Conservation (phyloP, 176 grass and related monocot species). For the Carex scoparia region DNA sequence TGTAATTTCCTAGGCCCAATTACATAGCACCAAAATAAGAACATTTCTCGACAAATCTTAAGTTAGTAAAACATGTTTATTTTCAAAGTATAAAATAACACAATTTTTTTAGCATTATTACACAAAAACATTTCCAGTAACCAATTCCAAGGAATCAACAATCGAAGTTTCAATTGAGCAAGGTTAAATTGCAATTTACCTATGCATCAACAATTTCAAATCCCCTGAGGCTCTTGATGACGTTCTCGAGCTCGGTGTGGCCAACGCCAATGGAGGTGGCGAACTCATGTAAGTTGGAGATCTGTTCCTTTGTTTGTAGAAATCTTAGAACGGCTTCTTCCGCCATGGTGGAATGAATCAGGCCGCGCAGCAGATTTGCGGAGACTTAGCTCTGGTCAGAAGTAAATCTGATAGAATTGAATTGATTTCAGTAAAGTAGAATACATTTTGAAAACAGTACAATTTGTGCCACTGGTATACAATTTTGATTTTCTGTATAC, state of each 20-base stretch:
- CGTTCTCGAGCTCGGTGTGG: conserved; percentile 62
- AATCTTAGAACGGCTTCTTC: conserved; percentile 52
- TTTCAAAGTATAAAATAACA: too few species aligned
- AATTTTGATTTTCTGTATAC: too few species aligned
- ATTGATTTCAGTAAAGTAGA: too few species aligned
- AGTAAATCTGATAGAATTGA: too few species aligned
- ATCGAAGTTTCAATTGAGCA: not conserved
- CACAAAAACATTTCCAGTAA: not conserved
- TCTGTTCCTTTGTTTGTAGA: conserved; percentile 41
- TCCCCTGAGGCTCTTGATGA: conserved; percentile 82
- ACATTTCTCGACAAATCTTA: not conserved
- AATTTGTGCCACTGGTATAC: too few species aligned
- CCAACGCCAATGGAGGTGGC: conserved; percentile 49
- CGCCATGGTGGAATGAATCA: conserved; percentile 25
- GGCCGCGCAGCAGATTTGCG: not conserved
- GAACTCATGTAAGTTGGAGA: conserved; percentile 60
- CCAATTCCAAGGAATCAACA: not conserved
- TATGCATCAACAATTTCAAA: conserved; percentile 61
- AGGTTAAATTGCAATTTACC: conserved; percentile 12
- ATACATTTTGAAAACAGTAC: too few species aligned
- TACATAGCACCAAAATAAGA: not conserved
- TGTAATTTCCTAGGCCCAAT: conserved; percentile 48
- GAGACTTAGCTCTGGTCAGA: too few species aligned
- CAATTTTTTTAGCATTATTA: too few species aligned
- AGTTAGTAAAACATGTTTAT: too few species aligned